Conservation (phyloP, 2,329 filamentous ascomycete genomes). For the Phialophora expanda region DNA sequence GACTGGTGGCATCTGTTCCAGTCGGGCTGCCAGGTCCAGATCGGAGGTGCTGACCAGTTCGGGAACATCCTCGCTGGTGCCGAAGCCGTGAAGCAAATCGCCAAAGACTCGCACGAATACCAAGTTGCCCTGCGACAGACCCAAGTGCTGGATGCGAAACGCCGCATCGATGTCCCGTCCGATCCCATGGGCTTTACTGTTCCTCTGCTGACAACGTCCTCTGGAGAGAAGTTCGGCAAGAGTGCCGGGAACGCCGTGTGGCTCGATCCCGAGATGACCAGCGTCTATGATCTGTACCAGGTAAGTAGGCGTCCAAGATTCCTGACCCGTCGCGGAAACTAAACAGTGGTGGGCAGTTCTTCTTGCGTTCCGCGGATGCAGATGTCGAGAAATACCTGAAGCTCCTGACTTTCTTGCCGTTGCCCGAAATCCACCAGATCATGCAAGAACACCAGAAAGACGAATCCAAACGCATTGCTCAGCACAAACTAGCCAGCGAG, state of each 20-base stretch:
- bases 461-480: slow-evolving; percentile 74
- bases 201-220: slow-evolving; percentile 81
- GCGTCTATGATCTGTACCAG: slow-evolving; percentile 81
- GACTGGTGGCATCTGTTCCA: slow-evolving; percentile 92
- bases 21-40: slow-evolving; percentile 76
- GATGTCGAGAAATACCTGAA: slow-evolving; percentile 83
- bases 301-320: slow-evolving; percentile 46
- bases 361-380: slow-evolving; percentile 78
- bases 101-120: slow-evolving; percentile 59
- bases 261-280: slow-evolving; percentile 83
- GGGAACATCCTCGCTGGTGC: slow-evolving; percentile 94
- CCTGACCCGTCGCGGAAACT: neutral
- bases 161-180: slow-evolving; percentile 40
- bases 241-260: slow-evolving; percentile 92
- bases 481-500: slow-evolving; percentile 82
- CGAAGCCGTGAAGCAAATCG: slow-evolving; percentile 79
- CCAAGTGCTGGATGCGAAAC: slow-evolving; percentile 23
- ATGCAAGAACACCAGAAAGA: slow-evolving; percentile 72
- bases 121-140: slow-evolving; percentile 32
- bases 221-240: slow-evolving; percentile 92
- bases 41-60: slow-evolving; percentile 94
- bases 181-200: slow-evolving; percentile 84
- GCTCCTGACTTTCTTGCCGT: slow-evolving; percentile 86
- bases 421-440: slow-evolving; percentile 67
- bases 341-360: slow-evolving; percentile 64